A percentile compares a stretch with the other conserved stretches of the same genome.
Evolutionary conservation across 768 basidiomycete genomes (phyloP).

Genomic region (Daedalea quercina): DNA sequence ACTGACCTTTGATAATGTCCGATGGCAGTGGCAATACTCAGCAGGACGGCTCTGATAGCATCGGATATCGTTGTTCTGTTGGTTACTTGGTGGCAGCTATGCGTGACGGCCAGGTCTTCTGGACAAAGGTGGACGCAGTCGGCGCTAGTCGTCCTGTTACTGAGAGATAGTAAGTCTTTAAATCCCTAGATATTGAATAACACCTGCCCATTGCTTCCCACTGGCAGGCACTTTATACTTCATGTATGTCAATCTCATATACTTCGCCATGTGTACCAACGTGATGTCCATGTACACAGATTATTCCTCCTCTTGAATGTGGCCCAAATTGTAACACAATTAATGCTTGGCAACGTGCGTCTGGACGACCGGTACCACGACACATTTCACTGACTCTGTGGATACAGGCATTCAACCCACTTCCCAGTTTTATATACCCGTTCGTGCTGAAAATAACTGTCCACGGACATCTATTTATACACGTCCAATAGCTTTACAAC

Average conservation of each 20-base stretch:
- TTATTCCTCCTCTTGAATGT: neutral
- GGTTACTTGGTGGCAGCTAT: neutral
- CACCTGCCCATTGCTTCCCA: neutral
- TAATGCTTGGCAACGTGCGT: neutral
- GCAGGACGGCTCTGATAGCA: neutral
- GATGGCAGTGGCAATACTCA: neutral
- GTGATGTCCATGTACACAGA: neutral
- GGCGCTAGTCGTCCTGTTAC: neutral
- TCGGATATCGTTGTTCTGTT: neutral
- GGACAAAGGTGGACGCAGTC: too few relatives aligned
- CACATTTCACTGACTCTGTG: too few relatives aligned
- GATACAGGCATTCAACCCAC: neutral
- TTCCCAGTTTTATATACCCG: neutral
- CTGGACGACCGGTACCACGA: too few relatives aligned
- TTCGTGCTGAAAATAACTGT: neutral
- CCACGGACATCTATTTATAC: neutral
- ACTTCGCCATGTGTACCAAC: too few relatives aligned
- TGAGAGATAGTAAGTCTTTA: neutral
- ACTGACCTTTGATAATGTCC: neutral
- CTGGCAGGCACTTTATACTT: neutral
- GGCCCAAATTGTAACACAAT: neutral
- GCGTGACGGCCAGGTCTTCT: too few relatives aligned
- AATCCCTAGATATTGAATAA: neutral
- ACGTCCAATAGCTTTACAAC: neutral
- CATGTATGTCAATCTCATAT: neutral